Conservation (phyloP, 371 early-diverging fungal species). For the Sporodiniella umbellata region DNA sequence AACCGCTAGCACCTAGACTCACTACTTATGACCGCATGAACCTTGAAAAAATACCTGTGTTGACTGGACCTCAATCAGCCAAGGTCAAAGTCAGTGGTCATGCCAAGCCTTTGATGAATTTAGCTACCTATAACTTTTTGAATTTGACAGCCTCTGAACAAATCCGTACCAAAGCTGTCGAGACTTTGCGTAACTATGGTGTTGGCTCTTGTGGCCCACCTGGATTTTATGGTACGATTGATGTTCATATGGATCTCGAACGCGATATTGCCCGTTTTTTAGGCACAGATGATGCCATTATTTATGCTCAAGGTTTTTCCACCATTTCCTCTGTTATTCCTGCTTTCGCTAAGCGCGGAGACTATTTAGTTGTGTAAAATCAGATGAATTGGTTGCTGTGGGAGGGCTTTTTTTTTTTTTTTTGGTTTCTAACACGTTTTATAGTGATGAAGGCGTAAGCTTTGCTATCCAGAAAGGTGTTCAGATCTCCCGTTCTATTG, state of each 20-base stretch:
- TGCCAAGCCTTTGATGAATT: conserved; percentile 69
- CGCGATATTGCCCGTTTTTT: conserved; percentile 85
- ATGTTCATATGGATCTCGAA: conserved; percentile 98
- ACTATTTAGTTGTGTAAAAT: conserved; percentile 85
- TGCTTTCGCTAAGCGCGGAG: conserved; percentile 97
- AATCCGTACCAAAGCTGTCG: conserved; percentile 83
- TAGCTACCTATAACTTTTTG: conserved; percentile 87
- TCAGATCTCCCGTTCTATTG: conserved; percentile 83
- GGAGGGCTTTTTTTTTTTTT: too few relatives aligned
- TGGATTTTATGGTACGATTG: conserved; percentile 99
- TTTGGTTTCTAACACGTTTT: background rate
- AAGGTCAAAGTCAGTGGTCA: conserved; percentile 54
- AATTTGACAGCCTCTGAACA: conserved; percentile 75
- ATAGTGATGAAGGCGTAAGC: conserved; percentile 82
- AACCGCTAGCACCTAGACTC: conserved; percentile 85
- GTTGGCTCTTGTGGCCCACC: conserved; percentile 99
- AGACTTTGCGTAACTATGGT: conserved; percentile 93
- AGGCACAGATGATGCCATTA: conserved; percentile 89
- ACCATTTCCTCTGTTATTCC: conserved; percentile 95
- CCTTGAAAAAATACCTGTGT: conserved; percentile 75
- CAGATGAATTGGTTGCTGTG: conserved; percentile 5
- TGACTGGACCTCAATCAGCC: conserved; percentile 64
- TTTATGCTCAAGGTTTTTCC: conserved; percentile 98
- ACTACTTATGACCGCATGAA: conserved; percentile 72
- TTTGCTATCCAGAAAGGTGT: conserved; percentile 93